Evolutionary conservation across 176 grass and related monocot genomes (phyloP), one percentile per base, ranked within the genome.

Genomic region (Phoenix roebelenii): DNA sequence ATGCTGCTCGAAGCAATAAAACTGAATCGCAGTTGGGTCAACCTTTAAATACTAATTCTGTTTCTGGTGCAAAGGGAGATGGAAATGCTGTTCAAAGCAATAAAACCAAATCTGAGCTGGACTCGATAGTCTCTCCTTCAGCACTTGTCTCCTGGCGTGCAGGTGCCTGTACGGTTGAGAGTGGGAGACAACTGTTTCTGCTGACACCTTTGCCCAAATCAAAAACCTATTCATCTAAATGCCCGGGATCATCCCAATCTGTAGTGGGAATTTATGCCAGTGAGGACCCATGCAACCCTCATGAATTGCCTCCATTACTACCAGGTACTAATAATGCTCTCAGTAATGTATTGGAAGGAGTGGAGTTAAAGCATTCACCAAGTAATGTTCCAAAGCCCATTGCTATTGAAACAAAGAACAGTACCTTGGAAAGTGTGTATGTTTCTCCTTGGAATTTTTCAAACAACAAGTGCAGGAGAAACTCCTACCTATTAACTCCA

Each of bases 101-200:
- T 39, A 80, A 50, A 51, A 64, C n/a, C 23, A 50, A 73, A 65
- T 50, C 77, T 28, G 68, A 72, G 17, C 59, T 79, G 25, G 76
- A 72, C 50, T 58, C 65, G 68, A 48, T 65, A 24, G 89, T 95
- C 28, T 95, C 89, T 5, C 87, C 93, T 85, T 98, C 93, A 61
- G 84, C 93, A 17, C 93, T 98, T 44, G 93, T 92, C 54, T 85
- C 84, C 17, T 92, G 84, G 88, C 84, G 82, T 75, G 26, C 73
- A 12, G 87, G 81, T 55, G 28, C 79, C 24, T 92, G 93, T 64
- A 80, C 63, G 51, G 76, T 80, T 15, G 93, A 92, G 39, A 63
- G 78, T 26, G 84, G 79, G 52, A 98, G 83, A 55, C 93, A 92
- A 71, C 32, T 92, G 9, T 98, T 98, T 81, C 73, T 83, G 15